These are phyloP conservation scores for Effrenium voratum DNA, from an alignment of 73 alveolate genomes.

Conservation along the genomic window DNA sequence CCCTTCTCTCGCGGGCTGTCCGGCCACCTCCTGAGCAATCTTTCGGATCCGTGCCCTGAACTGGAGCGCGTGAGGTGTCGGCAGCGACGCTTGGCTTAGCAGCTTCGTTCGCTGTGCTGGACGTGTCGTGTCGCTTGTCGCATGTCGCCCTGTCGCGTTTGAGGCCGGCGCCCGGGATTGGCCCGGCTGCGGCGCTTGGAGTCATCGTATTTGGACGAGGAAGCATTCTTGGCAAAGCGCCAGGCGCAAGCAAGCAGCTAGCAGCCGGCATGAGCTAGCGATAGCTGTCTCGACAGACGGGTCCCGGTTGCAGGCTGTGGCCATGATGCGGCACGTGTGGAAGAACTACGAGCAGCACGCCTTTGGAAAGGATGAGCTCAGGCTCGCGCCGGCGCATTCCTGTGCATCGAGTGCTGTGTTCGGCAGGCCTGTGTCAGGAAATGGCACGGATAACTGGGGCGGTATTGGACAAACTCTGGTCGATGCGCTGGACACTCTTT, in stretches of 20 bases:
- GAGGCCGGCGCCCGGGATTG: neutral
- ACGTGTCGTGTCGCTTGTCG: neutral
- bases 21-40: neutral
- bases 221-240: constrained; percentile 45
- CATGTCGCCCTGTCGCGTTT: neutral
- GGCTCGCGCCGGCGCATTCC: neutral
- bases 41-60: no score
- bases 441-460: constrained; percentile 86
- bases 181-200: constrained; percentile 12
- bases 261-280: neutral
- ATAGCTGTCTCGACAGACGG: neutral
- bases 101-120: neutral
- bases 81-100: neutral
- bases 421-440: constrained; percentile 78
- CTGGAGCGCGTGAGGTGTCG: neutral
- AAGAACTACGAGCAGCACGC: constrained; percentile 64
- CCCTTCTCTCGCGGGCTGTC: constrained; percentile 46
- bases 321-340: constrained; percentile 93
- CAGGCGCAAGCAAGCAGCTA: constrained; percentile 7
- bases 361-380: constrained; percentile 86
- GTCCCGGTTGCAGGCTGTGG: neutral
- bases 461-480: constrained; percentile 83
- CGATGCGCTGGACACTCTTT: constrained; percentile 86
- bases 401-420: no score
- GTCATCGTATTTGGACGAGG: constrained; percentile 44